Conservation (phyloP, 139 green algal genomes). For the Chlorella ohadii region DNA sequence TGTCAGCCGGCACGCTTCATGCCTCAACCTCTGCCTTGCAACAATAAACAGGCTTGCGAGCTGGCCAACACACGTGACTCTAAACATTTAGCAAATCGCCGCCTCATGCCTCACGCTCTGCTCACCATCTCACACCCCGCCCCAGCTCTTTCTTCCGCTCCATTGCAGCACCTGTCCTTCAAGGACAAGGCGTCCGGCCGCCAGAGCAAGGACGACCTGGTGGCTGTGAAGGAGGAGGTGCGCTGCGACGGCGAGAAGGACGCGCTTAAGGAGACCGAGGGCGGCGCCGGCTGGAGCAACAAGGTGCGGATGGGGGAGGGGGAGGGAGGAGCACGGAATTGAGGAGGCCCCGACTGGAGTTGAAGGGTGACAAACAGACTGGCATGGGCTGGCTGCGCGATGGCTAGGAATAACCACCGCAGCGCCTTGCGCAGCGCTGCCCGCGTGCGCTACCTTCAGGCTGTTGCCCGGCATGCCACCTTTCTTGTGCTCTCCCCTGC, state of each 20-base stretch:
- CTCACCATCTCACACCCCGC: not conserved
- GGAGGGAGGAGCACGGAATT: too few relatives aligned
- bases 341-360: too few relatives aligned
- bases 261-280: slow-evolving; percentile 44
- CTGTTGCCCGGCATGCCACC: too few relatives aligned
- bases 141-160: not conserved
- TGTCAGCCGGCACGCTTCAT: not conserved
- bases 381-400: too few relatives aligned
- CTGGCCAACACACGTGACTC: too few relatives aligned
- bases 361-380: too few relatives aligned
- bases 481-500: too few relatives aligned
- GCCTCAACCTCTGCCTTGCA: not conserved
- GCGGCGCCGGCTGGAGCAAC: not conserved
- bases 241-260: slow-evolving; percentile 49
- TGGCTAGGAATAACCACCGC: too few relatives aligned
- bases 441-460: too few relatives aligned
- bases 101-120: not conserved
- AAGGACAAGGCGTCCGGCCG: slow-evolving; percentile 38
- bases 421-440: too few relatives aligned
- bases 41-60: too few relatives aligned
- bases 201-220: slow-evolving; percentile 41
- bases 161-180: slow-evolving; percentile 28
- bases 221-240: slow-evolving; percentile 53
- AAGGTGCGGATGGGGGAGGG: not conserved
- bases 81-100: too few relatives aligned